A percentile compares a stretch with the other conserved stretches of the same genome.
phyloP scores from a whole-genome alignment of 345 rosid genomes.

The Citropsis articulata region DNA sequence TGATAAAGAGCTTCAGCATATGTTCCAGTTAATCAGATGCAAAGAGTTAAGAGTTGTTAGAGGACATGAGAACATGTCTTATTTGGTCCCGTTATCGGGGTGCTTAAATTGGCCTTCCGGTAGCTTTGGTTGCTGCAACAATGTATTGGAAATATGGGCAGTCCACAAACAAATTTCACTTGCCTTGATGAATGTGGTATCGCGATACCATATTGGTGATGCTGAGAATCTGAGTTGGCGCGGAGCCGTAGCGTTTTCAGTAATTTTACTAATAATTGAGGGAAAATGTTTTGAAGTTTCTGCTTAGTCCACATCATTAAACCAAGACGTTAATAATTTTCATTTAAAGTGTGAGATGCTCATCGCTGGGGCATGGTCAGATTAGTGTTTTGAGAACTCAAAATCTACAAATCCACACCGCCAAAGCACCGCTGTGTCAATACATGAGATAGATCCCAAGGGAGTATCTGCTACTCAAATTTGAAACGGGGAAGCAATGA shows the following conservation, averaged over 20 bases:
- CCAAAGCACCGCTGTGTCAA: not conserved
- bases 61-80: not conserved
- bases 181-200: not conserved
- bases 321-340: not conserved
- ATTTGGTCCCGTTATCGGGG: not conserved
- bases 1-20: not conserved
- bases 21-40: not conserved
- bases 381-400: not conserved
- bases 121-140: not conserved
- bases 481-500: slow-evolving; percentile 21
- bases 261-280: too few relatives aligned
- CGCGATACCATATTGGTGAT: not conserved
- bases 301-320: not conserved
- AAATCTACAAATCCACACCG: not conserved
- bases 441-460: not conserved
- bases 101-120: not conserved
- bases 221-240: not conserved
- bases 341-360: not conserved
- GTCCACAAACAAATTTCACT: not conserved
- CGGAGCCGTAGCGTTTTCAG: not conserved
- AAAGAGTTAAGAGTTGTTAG: not conserved
- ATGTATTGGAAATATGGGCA: not conserved
- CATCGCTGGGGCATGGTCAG: slow-evolving; percentile 8
- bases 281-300: not conserved
- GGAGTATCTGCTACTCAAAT: not conserved